Percentiles rank a stretch among this genome's conserved stretches.
Evolutionary conservation across 2,329 filamentous ascomycete genomes (phyloP).

Genomic region (Scedosporium dehoogii): DNA sequence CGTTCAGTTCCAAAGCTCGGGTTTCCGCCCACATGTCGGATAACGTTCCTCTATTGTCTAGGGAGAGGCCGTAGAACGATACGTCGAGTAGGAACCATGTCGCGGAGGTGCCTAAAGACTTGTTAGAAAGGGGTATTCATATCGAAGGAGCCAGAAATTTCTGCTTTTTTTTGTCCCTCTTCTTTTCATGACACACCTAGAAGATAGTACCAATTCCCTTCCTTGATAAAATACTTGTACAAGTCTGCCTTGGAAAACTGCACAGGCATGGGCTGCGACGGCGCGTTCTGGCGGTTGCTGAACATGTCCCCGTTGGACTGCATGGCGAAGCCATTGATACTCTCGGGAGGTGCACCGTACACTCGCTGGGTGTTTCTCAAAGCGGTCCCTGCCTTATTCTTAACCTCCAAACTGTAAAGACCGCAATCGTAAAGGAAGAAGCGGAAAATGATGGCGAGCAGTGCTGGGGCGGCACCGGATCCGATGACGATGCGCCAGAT

Average conservation of each 20-base stretch:
- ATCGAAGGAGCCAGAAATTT: neutral
- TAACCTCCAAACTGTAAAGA: constrained; percentile 55
- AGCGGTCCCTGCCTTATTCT: constrained; percentile 48
- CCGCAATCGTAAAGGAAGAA: constrained; percentile 59
- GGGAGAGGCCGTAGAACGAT: constrained; percentile 46
- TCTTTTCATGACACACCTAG: constrained; percentile 17
- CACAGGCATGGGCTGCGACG: constrained; percentile 26
- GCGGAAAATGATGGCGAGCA: constrained; percentile 55
- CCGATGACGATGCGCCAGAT: constrained; percentile 61
- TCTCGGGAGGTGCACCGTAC: constrained; percentile 33
- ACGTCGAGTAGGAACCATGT: constrained; percentile 47
- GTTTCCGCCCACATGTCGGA: constrained; percentile 33
- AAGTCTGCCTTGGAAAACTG: constrained; percentile 39
- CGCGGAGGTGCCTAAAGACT: constrained; percentile 26
- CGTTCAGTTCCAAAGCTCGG: constrained; percentile 21
- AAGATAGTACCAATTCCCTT: constrained; percentile 35
- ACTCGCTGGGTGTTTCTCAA: constrained; percentile 50
- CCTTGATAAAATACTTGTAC: constrained; percentile 38
- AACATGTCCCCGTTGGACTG: constrained; percentile 17
- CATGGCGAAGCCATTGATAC: constrained; percentile 13
- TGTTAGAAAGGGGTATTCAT: neutral
- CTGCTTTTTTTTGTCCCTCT: too few relatives aligned
- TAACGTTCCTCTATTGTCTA: constrained; percentile 33
- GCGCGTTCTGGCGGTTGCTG: constrained; percentile 11
- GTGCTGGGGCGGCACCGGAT: constrained; percentile 52